These are phyloP conservation scores for Zymoseptoria tritici DNA, from an alignment of 2,329 filamentous ascomycete genomes.

Conservation along the genomic window DNA sequence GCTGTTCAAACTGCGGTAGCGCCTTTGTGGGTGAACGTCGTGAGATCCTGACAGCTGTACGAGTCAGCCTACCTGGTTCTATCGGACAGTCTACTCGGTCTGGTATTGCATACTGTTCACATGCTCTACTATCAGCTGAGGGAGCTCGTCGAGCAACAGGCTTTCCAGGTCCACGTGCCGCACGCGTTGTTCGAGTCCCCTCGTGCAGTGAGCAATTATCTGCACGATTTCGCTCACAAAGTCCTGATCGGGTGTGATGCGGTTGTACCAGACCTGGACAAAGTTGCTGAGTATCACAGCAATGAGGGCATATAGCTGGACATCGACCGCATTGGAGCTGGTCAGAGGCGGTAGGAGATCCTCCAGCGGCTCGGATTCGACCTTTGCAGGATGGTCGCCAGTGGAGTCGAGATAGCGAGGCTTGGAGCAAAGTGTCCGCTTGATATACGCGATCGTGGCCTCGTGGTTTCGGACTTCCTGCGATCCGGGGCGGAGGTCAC, in stretches of 20 bases:
- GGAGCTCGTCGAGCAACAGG: constrained; percentile 79
- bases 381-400: constrained; percentile 2
- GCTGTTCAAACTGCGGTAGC: constrained; percentile 7
- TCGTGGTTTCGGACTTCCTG: constrained; percentile 49
- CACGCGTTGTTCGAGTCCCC: constrained; percentile 77
- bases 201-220: constrained; percentile 85
- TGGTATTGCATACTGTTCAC: constrained; percentile 54
- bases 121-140: constrained; percentile 72
- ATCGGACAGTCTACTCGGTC: not conserved
- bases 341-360: constrained; percentile 84
- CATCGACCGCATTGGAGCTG: constrained; percentile 86
- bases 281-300: constrained; percentile 85
- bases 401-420: constrained; percentile 8
- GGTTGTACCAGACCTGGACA: constrained; percentile 86
- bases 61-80: constrained; percentile 17
- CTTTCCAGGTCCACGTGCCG: constrained; percentile 75
- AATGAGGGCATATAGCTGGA: constrained; percentile 87
- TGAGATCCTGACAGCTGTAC: constrained; percentile 18
- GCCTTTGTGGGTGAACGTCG: constrained; percentile 2
- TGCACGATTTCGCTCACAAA: constrained; percentile 85
- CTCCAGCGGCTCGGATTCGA: constrained; percentile 57
- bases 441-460: constrained; percentile 67
- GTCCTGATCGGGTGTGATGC: constrained; percentile 81
- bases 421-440: constrained; percentile 14
- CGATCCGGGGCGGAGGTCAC: not conserved